phyloP scores from a whole-genome alignment of 192 early-diverging fungal genomes.

The Backusella sp. region DNA sequence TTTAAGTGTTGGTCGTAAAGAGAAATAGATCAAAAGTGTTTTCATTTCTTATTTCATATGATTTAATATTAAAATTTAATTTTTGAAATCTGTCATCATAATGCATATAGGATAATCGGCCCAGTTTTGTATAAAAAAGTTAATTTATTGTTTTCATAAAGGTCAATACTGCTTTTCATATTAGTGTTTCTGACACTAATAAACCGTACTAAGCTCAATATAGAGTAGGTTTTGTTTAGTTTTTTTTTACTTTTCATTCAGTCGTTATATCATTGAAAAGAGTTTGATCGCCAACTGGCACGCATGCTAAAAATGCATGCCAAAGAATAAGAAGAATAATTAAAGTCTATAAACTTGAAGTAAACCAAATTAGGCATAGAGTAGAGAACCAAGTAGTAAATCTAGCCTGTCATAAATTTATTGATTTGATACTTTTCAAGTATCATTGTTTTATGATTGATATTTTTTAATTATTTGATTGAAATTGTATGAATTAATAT shows the following conservation, averaged over 20 bases:
- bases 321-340: constrained; percentile 1
- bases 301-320: constrained; percentile 20
- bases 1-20: too few species aligned
- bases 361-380: not conserved
- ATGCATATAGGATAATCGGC: not conserved
- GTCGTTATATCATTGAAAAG: not conserved
- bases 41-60: not conserved
- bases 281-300: constrained; percentile 23
- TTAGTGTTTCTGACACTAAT: not conserved
- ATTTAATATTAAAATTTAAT: not conserved
- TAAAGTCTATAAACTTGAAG: not conserved
- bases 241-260: not conserved
- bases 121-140: not conserved
- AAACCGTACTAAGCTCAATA: not conserved
- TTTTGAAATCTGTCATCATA: not conserved
- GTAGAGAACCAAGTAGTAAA: not conserved
- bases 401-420: not conserved
- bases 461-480: constrained; percentile 6
- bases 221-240: not conserved
- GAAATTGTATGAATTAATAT: not conserved
- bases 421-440: constrained; percentile 1
- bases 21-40: not conserved
- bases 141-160: constrained; percentile 3
- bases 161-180: not conserved
- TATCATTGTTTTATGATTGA: not conserved